Evolutionary conservation across 441 rosid genomes (phyloP).

Genomic region (Mallotus repandus): DNA sequence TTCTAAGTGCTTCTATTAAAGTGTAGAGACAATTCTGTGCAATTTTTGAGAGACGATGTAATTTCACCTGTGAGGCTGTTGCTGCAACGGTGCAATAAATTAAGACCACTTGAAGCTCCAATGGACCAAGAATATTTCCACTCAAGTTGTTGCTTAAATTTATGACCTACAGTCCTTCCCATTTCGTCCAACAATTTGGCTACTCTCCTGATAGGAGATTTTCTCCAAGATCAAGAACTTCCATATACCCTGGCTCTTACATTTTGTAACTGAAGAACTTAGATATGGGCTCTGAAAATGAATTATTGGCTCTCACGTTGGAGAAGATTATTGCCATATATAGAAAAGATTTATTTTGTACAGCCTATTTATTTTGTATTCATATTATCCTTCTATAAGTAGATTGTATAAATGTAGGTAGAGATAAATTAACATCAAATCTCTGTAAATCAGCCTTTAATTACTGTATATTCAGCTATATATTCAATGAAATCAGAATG

Average conservation of each 20-base stretch:
- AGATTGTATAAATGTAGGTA: too few species aligned
- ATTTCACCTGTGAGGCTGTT: slow-evolving; percentile 4
- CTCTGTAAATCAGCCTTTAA: too few species aligned
- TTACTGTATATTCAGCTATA: background rate
- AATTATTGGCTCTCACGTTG: too few species aligned
- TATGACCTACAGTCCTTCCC: background rate
- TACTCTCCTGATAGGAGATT: slow-evolving; percentile 8
- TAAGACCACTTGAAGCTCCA: background rate
- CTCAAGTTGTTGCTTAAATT: background rate
- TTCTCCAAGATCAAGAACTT: slow-evolving; percentile 11
- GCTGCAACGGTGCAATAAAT: slow-evolving; percentile 13
- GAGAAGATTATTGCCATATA: too few species aligned
- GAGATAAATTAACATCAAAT: too few species aligned
- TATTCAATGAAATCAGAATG: background rate
- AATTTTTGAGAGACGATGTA: slow-evolving; percentile 5
- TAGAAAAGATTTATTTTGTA: too few species aligned
- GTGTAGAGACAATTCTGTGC: background rate
- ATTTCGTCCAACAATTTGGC: background rate
- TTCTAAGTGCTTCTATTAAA: too few species aligned
- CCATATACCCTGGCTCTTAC: background rate
- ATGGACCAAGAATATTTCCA: slow-evolving; percentile 1
- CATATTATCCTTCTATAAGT: too few species aligned
- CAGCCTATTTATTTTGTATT: too few species aligned
- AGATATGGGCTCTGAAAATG: too few species aligned
- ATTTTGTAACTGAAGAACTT: background rate